Evolutionary conservation across 495 filamentous ascomycete species (phyloP), one percentile per base, ranked within the genome.

Genomic region (Aspergillus taichungensis): DNA sequence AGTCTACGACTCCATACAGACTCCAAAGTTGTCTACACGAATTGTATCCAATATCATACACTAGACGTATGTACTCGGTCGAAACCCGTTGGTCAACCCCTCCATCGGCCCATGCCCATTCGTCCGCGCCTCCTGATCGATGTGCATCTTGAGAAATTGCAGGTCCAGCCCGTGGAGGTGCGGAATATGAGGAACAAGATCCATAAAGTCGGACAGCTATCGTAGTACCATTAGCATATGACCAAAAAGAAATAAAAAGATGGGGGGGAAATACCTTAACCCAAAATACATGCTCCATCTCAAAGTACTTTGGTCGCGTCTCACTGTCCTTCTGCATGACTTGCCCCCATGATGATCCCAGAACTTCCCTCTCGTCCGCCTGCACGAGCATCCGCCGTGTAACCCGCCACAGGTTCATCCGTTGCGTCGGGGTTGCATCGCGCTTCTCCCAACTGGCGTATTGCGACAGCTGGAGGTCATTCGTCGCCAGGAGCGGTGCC

Each of bases 141-240:
- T 65, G 42, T 73, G 69, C 69, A 73, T 73, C 47, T 59, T 67
- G 37, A 73, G 30, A 38, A 69, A 68, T 13, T 68, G 63, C 8
- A 85, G 66, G 39, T 76, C 71, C 34, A 88, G 37, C 42, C 77
- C 74, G 28, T 76, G 74, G 13, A 88, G 74, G 59, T 88, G 85
- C 37, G 77, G 77, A 43, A 85, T 75, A 49, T 79, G 79, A 11
- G 83, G 81, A 29, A 86, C 75, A 31, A 84, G 76, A 53, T 76
- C 78, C 71, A 84, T 77, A 60, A 88, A 85, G 57, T 88, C 85
- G 41, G 82, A 81, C 40, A 84, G 74, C 79, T 84, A 24, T n/a
- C n/a, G n/a, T n/a, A n/a, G n/a, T n/a, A n/a, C n/a, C n/a, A n/a
- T n/a, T n/a, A n/a, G n/a, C n/a, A n/a, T n/a, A n/a, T n/a, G n/a